Conservation (phyloP, 2,329 filamentous ascomycete genomes). For the Ascocoryne sarcoides region DNA sequence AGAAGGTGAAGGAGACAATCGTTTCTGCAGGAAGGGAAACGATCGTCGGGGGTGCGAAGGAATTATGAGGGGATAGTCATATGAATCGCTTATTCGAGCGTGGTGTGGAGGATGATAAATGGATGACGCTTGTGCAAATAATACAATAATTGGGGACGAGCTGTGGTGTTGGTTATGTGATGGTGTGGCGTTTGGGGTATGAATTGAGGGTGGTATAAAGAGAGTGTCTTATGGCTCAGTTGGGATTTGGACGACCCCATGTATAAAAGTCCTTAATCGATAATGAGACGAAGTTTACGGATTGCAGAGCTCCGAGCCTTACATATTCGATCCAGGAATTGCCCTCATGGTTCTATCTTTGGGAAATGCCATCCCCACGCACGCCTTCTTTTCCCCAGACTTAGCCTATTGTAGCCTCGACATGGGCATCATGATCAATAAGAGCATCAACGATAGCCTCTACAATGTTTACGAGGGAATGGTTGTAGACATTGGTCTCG, state of each 20-base stretch:
- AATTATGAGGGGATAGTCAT: too few relatives aligned
- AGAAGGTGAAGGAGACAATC: constrained; percentile 22
- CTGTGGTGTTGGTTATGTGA: neutral
- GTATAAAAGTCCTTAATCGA: neutral
- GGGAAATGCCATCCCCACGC: too few relatives aligned
- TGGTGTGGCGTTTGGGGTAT: neutral
- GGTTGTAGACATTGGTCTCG: too few relatives aligned
- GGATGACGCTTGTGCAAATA: neutral
- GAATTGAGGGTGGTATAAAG: neutral
- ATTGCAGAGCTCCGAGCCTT: too few relatives aligned
- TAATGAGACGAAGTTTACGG: neutral
- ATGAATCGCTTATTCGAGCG: too few relatives aligned
- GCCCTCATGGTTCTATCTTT: too few relatives aligned
- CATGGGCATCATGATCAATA: too few relatives aligned
- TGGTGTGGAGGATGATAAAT: constrained; percentile 12
- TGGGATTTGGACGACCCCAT: neutral
- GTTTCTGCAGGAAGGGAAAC: constrained; percentile 4
- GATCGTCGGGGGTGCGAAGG: constrained; percentile 5
- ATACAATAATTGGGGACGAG: neutral
- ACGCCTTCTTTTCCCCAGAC: too few relatives aligned
- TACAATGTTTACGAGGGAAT: too few relatives aligned
- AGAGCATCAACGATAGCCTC: too few relatives aligned
- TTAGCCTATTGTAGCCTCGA: too few relatives aligned
- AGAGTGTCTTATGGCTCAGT: neutral
- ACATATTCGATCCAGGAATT: too few relatives aligned